Percentiles rank a stretch among this genome's conserved stretches.
phyloP scores from a whole-genome alignment of 192 early-diverging fungal genomes.

The Backusella psychrophila region DNA sequence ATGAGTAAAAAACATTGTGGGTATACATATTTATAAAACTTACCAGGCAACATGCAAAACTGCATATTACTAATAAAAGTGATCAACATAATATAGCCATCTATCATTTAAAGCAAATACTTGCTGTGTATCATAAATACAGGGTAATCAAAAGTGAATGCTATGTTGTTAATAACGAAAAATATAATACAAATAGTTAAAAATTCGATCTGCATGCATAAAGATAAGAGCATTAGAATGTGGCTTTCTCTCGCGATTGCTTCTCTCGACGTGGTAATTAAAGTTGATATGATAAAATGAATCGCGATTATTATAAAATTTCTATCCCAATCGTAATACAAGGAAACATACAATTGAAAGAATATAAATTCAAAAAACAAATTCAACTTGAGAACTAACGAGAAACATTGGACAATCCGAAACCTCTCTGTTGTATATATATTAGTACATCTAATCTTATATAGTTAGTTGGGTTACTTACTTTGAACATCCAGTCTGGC shows the following conservation, averaged over 20 bases:
- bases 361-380: background rate
- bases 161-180: accelerated
- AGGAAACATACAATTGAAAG: background rate
- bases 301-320: background rate
- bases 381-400: background rate
- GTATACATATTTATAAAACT: background rate
- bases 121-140: background rate
- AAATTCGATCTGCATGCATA: background rate
- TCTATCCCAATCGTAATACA: background rate
- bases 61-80: background rate
- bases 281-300: background rate
- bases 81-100: background rate
- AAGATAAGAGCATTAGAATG: background rate
- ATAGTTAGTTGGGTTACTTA: background rate
- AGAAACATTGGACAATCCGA: background rate
- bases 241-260: background rate
- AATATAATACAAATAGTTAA: background rate
- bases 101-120: background rate
- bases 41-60: background rate
- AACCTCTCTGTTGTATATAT: background rate
- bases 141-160: too few relatives aligned
- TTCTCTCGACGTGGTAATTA: background rate
- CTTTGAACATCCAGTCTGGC: background rate
- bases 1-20: background rate
- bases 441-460: background rate